Evolutionary conservation across 768 basidiomycete species (phyloP), one percentile per base, ranked within the genome.

Genomic region (Kwoniella botswanensis): DNA sequence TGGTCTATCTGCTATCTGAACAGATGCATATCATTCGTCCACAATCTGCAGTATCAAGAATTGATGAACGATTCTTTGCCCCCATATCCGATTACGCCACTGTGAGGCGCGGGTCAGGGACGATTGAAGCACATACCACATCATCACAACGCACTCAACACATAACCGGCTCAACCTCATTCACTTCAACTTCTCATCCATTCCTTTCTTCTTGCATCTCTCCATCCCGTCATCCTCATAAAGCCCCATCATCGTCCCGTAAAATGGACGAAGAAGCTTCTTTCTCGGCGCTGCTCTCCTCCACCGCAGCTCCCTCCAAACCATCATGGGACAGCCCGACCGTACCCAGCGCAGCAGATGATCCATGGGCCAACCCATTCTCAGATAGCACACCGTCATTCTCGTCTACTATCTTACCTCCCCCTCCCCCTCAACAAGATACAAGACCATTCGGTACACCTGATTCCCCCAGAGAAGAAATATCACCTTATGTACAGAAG

Each of bases 361-460:
- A 80, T 63, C 79, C 79, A 74, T 81, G 79, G 79, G 79, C 79
- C 18, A 81, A 81, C 71, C 79, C 79, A 26, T 81, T 81, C 70
- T 69, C 77, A n/a, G 74, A 72, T 29, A 9, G 62, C 35, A 29
- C 58, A 10, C 44, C 70, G 2, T 63, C 70, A 42, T 57, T 69
- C 63, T 42, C 63, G 44, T 58, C 69, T 11, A 57, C 59, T 18
- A 59, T 64, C 54, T 22, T 42, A 24, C 63, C 46, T 15, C 18
- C 59, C 7, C n/a, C 54, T 22, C 41, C 58, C 3, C 7, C 53
- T 7, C 59, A 15, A 5, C 21, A 9, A 21, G 42, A 22, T 24
- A 18, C 21, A 9, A 35, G 53, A 22, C 41, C 35, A 22, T 64
- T 61, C 29, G 57, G n/a, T 67, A 11, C 57, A 24, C 64, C 64